Conservation (phyloP, 2,329 filamentous ascomycete genomes). For the Fusarium sp. region DNA sequence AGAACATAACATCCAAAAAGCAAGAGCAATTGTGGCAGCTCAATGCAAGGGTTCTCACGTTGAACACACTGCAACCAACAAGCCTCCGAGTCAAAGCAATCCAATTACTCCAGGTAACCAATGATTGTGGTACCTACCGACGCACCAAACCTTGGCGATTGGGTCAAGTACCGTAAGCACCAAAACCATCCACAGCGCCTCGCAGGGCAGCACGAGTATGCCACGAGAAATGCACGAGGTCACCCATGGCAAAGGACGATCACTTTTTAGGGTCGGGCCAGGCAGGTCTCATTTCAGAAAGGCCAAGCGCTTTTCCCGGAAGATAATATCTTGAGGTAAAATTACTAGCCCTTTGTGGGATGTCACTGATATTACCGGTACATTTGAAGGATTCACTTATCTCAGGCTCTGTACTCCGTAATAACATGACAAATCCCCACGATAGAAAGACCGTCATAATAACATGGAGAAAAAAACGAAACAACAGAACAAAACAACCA, state of each 20-base stretch:
- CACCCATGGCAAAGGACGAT: slow-evolving; percentile 26
- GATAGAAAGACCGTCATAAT: background rate
- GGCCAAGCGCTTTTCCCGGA: slow-evolving; percentile 22
- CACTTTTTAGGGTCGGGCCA: slow-evolving; percentile 15
- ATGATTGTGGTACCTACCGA: slow-evolving; percentile 7
- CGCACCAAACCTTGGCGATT: slow-evolving; percentile 14
- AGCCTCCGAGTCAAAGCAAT: slow-evolving; percentile 24
- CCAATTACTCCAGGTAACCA: background rate
- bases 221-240: slow-evolving; percentile 36
- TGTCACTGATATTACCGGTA: background rate
- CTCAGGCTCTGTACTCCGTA: background rate
- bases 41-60: slow-evolving; percentile 28
- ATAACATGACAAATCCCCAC: background rate
- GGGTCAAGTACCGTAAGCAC: slow-evolving; percentile 19
- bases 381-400: background rate
- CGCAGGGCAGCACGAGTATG: slow-evolving; percentile 16
- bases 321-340: slow-evolving; percentile 20
- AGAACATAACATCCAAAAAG: slow-evolving; percentile 17
- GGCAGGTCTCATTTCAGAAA: slow-evolving; percentile 11
- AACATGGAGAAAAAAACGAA: background rate
- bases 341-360: slow-evolving; percentile 1
- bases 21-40: slow-evolving; percentile 10
- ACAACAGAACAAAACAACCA: background rate
- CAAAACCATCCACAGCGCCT: background rate
- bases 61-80: slow-evolving; percentile 3